phyloP scores from a whole-genome alignment of 208 protist species.

The Jaenimonas drosophilae region DNA sequence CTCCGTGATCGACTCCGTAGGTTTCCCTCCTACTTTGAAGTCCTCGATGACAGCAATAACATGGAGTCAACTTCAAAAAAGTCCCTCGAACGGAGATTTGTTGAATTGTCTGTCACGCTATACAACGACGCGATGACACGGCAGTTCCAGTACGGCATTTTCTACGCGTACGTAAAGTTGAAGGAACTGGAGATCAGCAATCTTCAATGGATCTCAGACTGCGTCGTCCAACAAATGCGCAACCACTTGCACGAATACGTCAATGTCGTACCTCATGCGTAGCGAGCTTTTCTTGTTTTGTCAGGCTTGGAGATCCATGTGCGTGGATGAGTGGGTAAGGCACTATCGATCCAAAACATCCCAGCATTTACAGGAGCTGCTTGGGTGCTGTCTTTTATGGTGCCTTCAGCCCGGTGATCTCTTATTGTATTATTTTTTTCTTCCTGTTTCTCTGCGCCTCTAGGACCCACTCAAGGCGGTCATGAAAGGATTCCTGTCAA shows the following conservation, averaged over 20 bases:
- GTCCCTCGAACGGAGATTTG: constrained; percentile 83
- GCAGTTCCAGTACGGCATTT: constrained; percentile 90
- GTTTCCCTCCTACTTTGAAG: constrained; percentile 65
- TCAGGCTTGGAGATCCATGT: no score
- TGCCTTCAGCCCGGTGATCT: constrained; percentile 3
- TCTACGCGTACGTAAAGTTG: constrained; percentile 91
- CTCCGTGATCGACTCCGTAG: constrained; percentile 72
- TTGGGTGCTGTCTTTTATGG: constrained; percentile 8
- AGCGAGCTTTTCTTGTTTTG: no score
- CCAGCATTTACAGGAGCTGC: background rate
- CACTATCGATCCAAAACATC: no score
- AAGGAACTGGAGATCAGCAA: constrained; percentile 92
- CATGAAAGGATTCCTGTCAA: constrained; percentile 64
- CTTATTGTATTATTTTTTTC: constrained; percentile 5
- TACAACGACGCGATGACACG: constrained; percentile 82
- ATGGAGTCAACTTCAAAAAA: constrained; percentile 41
- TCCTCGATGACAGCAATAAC: constrained; percentile 66
- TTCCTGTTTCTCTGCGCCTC: background rate
- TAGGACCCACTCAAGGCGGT: background rate
- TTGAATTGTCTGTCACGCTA: constrained; percentile 70
- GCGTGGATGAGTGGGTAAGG: no score
- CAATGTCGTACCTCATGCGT: constrained; percentile 29
- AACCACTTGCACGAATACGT: constrained; percentile 84
- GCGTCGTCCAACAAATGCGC: constrained; percentile 86
- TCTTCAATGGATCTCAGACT: constrained; percentile 89